Evolutionary conservation across 305 asterid genomes (phyloP).

Genomic region (Striga hermonthica): DNA sequence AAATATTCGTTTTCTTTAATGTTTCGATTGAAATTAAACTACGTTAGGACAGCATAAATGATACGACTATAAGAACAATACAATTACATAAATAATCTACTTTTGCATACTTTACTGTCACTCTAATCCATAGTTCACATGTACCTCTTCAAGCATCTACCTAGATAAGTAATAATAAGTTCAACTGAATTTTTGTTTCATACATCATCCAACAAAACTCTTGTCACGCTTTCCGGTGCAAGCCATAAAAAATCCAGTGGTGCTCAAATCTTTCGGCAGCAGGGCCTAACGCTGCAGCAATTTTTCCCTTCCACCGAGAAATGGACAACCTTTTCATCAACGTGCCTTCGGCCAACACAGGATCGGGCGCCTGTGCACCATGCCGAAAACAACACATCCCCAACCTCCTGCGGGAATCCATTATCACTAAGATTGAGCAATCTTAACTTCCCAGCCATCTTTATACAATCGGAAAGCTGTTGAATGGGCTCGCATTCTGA

Average conservation of each 20-base stretch:
- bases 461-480: conserved; percentile 44
- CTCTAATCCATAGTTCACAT: no score
- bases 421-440: conserved; percentile 66
- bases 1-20: no score
- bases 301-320: conserved; percentile 53
- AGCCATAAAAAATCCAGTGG: background rate
- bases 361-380: conserved; percentile 65
- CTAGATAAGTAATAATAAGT: no score
- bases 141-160: no score
- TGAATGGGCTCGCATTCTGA: conserved; percentile 39
- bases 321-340: conserved; percentile 50
- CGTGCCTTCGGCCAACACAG: conserved; percentile 48
- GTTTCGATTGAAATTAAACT: no score
- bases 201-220: background rate
- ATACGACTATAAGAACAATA: no score
- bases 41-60: no score
- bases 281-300: conserved; percentile 61
- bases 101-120: no score
- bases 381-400: conserved; percentile 41
- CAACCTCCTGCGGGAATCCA: conserved; percentile 43
- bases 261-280: conserved; percentile 54
- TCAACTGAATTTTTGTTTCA: background rate
- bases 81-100: no score
- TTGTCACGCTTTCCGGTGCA: background rate
- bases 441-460: conserved; percentile 44